Evolutionary conservation across 1,139 yeast genomes (phyloP).

Genomic region (Pichia inconspicua): DNA sequence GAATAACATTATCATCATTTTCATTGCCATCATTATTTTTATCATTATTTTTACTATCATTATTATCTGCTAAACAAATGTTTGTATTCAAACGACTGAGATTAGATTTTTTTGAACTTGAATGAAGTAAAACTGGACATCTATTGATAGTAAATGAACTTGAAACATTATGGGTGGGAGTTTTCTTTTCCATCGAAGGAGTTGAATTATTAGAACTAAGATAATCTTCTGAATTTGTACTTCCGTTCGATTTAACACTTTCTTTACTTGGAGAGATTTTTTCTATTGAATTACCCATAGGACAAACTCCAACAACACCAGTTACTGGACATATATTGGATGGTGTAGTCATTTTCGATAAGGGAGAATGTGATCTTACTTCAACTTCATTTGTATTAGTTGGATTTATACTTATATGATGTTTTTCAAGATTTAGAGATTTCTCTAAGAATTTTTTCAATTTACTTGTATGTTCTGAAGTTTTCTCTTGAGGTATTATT

Average conservation of each 20-base stretch:
- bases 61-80: not conserved
- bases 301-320: slow-evolving; percentile 20
- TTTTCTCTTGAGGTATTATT: slow-evolving; percentile 19
- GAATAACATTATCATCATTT: not conserved
- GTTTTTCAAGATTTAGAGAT: slow-evolving; percentile 9
- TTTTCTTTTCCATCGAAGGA: not conserved
- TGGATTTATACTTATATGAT: not conserved
- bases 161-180: not conserved
- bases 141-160: slow-evolving; percentile 12
- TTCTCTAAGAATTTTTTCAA: slow-evolving; percentile 26
- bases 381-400: slow-evolving; percentile 5
- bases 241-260: not conserved
- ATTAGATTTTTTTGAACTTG: not conserved
- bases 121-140: slow-evolving; percentile 24
- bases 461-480: slow-evolving; percentile 26
- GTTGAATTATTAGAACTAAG: not conserved
- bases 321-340: slow-evolving; percentile 20
- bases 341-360: not conserved
- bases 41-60: slow-evolving; percentile 9
- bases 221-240: not conserved
- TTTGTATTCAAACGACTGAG: not conserved
- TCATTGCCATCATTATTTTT: not conserved
- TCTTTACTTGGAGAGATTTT: not conserved
- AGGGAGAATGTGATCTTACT: slow-evolving; percentile 1
- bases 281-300: slow-evolving; percentile 13